phyloP scores from a whole-genome alignment of 2,329 filamentous ascomycete genomes.

The Curvularia lunata region DNA sequence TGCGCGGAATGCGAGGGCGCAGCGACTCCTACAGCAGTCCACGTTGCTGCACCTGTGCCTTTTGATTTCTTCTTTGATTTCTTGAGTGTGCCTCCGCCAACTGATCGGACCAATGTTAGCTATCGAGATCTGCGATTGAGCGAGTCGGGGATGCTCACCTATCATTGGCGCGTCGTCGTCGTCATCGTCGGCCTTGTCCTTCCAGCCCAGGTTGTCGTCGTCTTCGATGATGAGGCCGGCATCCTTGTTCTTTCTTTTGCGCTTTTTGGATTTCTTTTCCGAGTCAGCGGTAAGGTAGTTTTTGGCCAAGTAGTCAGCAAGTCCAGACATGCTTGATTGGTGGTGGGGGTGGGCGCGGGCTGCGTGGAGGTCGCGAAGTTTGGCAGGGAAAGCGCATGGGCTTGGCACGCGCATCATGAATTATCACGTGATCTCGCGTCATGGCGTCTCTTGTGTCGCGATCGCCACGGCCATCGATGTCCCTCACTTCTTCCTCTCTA shows the following conservation, averaged over 20 bases:
- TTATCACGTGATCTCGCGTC: constrained; percentile 34
- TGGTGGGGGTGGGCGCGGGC: constrained; percentile 14
- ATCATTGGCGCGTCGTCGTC: constrained; percentile 61
- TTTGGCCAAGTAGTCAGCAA: constrained; percentile 86
- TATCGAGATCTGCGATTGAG: background rate
- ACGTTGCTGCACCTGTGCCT: constrained; percentile 48
- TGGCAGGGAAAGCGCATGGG: constrained; percentile 5
- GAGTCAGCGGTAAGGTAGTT: constrained; percentile 81
- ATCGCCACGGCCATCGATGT: constrained; percentile 3
- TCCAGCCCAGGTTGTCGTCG: constrained; percentile 63
- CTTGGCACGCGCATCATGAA: constrained; percentile 16
- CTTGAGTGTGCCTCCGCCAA: constrained; percentile 40
- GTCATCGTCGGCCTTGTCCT: constrained; percentile 57
- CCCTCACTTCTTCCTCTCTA: constrained; percentile 3
- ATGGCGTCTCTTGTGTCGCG: constrained; percentile 21
- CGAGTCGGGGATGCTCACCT: constrained; percentile 33
- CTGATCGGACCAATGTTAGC: constrained; percentile 38
- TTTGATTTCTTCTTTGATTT: constrained; percentile 69
- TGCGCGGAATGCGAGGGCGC: constrained; percentile 60
- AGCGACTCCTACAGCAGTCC: constrained; percentile 72
- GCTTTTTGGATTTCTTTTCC: constrained; percentile 60
- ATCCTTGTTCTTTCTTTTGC: constrained; percentile 55
- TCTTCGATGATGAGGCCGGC: constrained; percentile 57
- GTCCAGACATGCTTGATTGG: constrained; percentile 57
- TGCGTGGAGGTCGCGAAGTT: constrained; percentile 5